Base-by-base conservation (phyloP, 768 basidiomycete species). In the Infundibulicybe gibba region DNA sequence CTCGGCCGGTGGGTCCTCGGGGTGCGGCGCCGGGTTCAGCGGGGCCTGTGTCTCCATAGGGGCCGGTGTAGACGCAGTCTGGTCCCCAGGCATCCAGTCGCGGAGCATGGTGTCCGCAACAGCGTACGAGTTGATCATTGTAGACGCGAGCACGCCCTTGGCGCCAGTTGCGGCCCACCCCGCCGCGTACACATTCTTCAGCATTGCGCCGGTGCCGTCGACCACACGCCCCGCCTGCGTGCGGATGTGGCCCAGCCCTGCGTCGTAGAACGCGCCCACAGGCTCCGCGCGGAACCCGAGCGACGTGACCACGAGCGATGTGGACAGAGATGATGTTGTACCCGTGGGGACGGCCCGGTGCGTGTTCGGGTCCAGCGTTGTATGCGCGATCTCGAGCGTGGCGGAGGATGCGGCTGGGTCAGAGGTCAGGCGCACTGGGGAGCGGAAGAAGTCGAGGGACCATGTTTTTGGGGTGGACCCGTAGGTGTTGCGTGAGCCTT, bases 111-210 rank as follows among this genome's bases (percentile, higher is more conserved):
- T 69, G 33, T 87, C 82, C 2, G 90, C 86, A 2, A 90, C 82
- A 2, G 76, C 74, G 59, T 93, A 92, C 16, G 94, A 90, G 60
- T 97, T 79, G 64, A 91, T 81, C 93, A 99, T 93, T 31, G 97
- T 97, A 3, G 85, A 75, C 2, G 92, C 94, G 39, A 98, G 74
- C 11, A 98, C 94, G 9, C 94, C 94, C 44, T 81, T 85, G 0
- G 97, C 94, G 32, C 95, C 95, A 3, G 79, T 83, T 2, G 91
- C 86, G 2, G 91, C 86, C 97, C 97, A 99, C 9, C 95, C 95
- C 1, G 90, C 85, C 1, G 91, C 87, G 60, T 97, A 99, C n/a
- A 94, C 71, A 48, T 80, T 80, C 32, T 71, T 74, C 32, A 84
- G 53, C 2, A 56, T 56, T 4, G 51, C 45, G 0, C 74, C 74